Conservation (phyloP, 2,329 filamentous ascomycete genomes). For the Curvularia spicifera region DNA sequence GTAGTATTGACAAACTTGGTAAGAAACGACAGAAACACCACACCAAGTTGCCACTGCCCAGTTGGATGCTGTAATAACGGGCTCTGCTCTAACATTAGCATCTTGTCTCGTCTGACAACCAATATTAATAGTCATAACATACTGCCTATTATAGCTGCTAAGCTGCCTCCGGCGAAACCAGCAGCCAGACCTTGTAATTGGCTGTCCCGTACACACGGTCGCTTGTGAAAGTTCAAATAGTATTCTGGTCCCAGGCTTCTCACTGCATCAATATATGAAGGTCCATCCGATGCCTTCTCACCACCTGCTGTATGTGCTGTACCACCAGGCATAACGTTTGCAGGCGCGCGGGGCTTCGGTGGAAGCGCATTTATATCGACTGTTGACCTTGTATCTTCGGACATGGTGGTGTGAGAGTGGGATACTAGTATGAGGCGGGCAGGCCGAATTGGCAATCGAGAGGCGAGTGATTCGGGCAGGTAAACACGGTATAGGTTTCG, state of each 20-base stretch:
- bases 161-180: constrained; percentile 76
- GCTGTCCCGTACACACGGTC: constrained; percentile 83
- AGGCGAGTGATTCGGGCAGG: not conserved
- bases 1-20: constrained; percentile 82
- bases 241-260: constrained; percentile 71
- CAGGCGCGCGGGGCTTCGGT: constrained; percentile 34
- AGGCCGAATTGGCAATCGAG: not conserved
- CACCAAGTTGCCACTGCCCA: constrained; percentile 85
- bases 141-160: constrained; percentile 80
- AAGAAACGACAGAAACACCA: constrained; percentile 71
- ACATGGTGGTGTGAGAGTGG: constrained; percentile 48
- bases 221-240: constrained; percentile 74
- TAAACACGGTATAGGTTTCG: not conserved
- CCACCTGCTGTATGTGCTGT: constrained; percentile 67
- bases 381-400: constrained; percentile 54
- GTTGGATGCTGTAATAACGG: constrained; percentile 73
- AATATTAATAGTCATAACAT: constrained; percentile 32
- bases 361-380: constrained; percentile 27
- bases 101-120: not conserved
- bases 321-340: constrained; percentile 59
- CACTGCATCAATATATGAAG: constrained; percentile 65
- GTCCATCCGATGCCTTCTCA: constrained; percentile 38
- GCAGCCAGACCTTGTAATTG: constrained; percentile 82
- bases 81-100: constrained; percentile 53
- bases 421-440: not conserved